These are phyloP conservation scores for Ophiostoma tasmaniense DNA, from an alignment of 2,329 filamentous ascomycete species.

Conservation along the genomic window DNA sequence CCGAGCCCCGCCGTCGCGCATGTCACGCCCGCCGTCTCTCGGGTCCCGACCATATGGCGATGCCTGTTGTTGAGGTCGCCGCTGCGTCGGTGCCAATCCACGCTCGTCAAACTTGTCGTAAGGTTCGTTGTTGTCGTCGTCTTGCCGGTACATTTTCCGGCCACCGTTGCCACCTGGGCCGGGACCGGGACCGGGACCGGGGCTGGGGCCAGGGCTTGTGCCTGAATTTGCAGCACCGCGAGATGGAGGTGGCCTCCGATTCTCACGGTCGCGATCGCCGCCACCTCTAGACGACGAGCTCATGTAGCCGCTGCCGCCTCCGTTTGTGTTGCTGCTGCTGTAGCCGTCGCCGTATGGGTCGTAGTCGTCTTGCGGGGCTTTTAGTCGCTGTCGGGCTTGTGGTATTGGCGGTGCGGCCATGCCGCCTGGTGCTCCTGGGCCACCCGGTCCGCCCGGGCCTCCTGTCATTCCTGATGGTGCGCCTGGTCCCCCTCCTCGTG, in stretches of 20 bases:
- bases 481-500: constrained; percentile 1
- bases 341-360: constrained; percentile 42
- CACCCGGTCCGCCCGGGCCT: constrained; percentile 13
- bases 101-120: constrained; percentile 14
- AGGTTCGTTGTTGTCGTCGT: constrained; percentile 11
- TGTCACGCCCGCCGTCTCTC: constrained; percentile 8
- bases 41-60: background rate
- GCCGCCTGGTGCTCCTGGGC: background rate
- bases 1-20: constrained; percentile 4
- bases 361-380: constrained; percentile 36
- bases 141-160: constrained; percentile 13
- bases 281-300: constrained; percentile 13
- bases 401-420: constrained; percentile 1
- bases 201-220: background rate
- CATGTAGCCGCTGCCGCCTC: constrained; percentile 24
- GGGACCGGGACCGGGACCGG: background rate
- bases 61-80: constrained; percentile 19
- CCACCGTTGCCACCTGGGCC: background rate
- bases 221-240: constrained; percentile 22
- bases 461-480: constrained; percentile 16
- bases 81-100: constrained; percentile 19
- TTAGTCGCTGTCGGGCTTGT: constrained; percentile 4
- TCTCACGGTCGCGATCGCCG: background rate
- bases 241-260: constrained; percentile 11
- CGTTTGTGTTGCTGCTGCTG: constrained; percentile 34